phyloP scores from a whole-genome alignment of 176 grass and related monocot genomes.

The Paspalum vaginatum region DNA sequence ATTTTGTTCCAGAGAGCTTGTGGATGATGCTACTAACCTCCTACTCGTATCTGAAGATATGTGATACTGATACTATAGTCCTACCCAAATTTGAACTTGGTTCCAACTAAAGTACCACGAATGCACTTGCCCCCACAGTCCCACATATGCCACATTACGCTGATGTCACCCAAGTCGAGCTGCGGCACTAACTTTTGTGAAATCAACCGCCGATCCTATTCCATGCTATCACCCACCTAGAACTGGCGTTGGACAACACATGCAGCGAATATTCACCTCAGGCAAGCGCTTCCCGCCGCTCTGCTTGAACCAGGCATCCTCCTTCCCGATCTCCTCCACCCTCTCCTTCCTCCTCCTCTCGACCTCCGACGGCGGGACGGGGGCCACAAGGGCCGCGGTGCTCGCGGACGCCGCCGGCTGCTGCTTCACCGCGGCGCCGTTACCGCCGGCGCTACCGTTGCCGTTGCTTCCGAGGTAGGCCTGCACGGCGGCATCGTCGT shows the following conservation, averaged over 20 bases:
- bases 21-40: neutral
- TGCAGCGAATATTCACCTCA: slow-evolving; percentile 48
- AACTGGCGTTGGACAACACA: neutral
- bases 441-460: neutral
- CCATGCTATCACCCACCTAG: neutral
- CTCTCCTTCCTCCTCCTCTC: slow-evolving; percentile 80
- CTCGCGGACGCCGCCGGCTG: neutral
- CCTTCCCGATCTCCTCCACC: slow-evolving; percentile 82
- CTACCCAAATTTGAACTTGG: slow-evolving; percentile 18
- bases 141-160: neutral
- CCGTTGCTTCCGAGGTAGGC: slow-evolving; percentile 44
- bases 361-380: slow-evolving; percentile 20
- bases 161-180: slow-evolving; percentile 5
- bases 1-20: neutral
- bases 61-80: neutral
- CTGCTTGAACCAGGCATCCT: slow-evolving; percentile 95
- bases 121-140: neutral
- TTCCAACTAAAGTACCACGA: neutral
- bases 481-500: slow-evolving; percentile 50
- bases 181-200: neutral
- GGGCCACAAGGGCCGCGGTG: neutral
- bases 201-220: slow-evolving; percentile 6
- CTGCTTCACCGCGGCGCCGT: slow-evolving; percentile 21
- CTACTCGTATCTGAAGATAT: slow-evolving; percentile 5
- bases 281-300: slow-evolving; percentile 37